Evolutionary conservation across 2,329 filamentous ascomycete species (phyloP).

Genomic region (Scedosporium dehoogii): DNA sequence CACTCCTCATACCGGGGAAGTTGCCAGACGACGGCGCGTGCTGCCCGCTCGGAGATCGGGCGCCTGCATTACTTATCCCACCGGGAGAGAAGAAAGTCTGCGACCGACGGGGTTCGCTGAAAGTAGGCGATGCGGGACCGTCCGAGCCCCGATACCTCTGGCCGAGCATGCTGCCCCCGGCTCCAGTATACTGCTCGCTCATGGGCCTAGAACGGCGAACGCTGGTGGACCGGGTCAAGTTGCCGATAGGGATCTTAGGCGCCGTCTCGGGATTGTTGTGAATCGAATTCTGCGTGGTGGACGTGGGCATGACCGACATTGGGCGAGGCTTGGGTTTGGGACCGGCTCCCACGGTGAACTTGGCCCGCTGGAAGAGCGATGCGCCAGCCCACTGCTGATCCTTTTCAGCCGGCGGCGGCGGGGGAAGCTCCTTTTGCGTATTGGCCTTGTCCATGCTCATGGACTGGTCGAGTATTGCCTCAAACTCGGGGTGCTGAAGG

Average conservation of each 20-base stretch:
- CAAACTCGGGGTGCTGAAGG: constrained; percentile 88
- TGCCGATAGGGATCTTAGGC: constrained; percentile 63
- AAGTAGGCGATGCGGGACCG: constrained; percentile 49
- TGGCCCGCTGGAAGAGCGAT: constrained; percentile 32
- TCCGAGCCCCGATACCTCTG: constrained; percentile 80
- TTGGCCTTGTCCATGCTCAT: constrained; percentile 41
- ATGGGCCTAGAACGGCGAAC: constrained; percentile 46
- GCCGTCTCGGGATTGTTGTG: constrained; percentile 62
- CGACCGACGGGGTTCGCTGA: constrained; percentile 48
- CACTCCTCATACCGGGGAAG: constrained; percentile 62
- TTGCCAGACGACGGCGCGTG: constrained; percentile 44
- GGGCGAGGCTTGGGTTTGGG: constrained; percentile 41
- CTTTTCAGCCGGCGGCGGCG: constrained; percentile 38
- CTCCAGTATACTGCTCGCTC: constrained; percentile 53
- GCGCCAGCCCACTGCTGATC: constrained; percentile 10
- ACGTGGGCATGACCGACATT: constrained; percentile 44
- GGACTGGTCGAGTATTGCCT: constrained; percentile 81
- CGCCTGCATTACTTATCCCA: constrained; percentile 36
- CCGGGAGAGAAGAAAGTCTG: constrained; percentile 53
- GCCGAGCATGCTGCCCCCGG: constrained; percentile 48
- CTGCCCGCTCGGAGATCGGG: constrained; percentile 38
- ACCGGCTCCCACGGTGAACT: constrained; percentile 40
- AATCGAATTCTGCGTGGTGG: constrained; percentile 24
- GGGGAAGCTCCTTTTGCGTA: constrained; percentile 76
- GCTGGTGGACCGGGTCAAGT: constrained; percentile 41